Evolutionary conservation across 2,329 filamentous ascomycete species (phyloP).

Genomic region (Colletotrichum orchidophilum): DNA sequence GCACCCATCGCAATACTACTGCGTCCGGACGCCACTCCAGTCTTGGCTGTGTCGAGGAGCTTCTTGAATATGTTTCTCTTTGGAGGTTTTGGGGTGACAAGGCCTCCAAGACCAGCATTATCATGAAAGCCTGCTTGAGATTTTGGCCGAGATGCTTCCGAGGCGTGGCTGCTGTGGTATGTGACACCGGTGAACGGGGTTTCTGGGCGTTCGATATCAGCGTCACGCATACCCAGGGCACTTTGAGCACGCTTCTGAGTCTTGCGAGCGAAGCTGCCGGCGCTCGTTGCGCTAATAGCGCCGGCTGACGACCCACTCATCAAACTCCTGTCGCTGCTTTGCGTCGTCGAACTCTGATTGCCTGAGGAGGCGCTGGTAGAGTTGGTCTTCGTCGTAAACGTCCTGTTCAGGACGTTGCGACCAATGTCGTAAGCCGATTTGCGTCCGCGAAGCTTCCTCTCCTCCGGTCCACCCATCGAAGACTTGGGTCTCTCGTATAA

Average conservation of each 20-base stretch:
- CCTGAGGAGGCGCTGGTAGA: conserved; percentile 81
- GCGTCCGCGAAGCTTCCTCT: conserved; percentile 65
- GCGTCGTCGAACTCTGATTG: conserved; percentile 77
- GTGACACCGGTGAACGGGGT: conserved; percentile 81
- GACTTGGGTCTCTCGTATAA: conserved; percentile 66
- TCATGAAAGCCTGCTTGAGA: conserved; percentile 74
- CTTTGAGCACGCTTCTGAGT: conserved; percentile 71
- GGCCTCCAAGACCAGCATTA: conserved; percentile 80
- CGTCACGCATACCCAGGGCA: conserved; percentile 68
- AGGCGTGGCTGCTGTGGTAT: conserved; percentile 89
- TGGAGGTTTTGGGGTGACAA: conserved; percentile 79
- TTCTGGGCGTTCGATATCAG: conserved; percentile 64
- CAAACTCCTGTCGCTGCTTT: conserved; percentile 82
- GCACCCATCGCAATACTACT: conserved; percentile 79
- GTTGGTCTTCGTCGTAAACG: conserved; percentile 88
- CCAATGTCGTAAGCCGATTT: conserved; percentile 85
- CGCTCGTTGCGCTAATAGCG: conserved; percentile 93
- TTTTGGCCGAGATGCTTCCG: conserved; percentile 66
- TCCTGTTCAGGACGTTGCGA: conserved; percentile 75
- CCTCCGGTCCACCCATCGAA: conserved; percentile 57
- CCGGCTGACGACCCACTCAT: conserved; percentile 95
- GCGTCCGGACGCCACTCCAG: conserved; percentile 87
- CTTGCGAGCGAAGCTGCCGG: conserved; percentile 88
- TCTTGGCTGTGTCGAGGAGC: conserved; percentile 93
- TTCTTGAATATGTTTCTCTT: conserved; percentile 95